phyloP scores from a whole-genome alignment of 2,329 filamentous ascomycete species.

The Sarocladium brachiariae region DNA sequence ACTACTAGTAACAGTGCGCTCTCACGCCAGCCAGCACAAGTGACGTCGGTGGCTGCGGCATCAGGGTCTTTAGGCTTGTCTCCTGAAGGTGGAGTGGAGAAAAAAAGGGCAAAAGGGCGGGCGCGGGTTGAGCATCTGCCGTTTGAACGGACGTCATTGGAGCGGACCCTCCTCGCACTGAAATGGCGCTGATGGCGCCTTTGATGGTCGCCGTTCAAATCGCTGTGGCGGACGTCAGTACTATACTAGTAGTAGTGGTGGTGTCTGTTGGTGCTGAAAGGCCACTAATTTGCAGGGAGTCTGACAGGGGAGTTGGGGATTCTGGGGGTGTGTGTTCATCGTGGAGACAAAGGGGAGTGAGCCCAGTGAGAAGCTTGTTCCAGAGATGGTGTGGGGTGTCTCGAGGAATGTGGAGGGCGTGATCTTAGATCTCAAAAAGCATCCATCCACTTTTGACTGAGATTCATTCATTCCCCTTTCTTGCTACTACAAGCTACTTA shows the following conservation, averaged over 20 bases:
- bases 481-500: too few relatives aligned
- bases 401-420: not conserved
- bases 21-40: not conserved
- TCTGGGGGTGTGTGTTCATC: too few relatives aligned
- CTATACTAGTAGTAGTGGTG: too few relatives aligned
- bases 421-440: too few relatives aligned
- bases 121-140: not conserved
- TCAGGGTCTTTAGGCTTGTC: slow-evolving; percentile 14
- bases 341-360: not conserved
- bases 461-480: too few relatives aligned
- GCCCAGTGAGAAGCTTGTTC: slow-evolving; percentile 5
- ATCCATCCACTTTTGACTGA: too few relatives aligned
- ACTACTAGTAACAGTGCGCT: not conserved
- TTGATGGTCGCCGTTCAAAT: not conserved
- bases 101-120: not conserved
- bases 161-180: slow-evolving; percentile 6
- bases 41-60: slow-evolving; percentile 23
- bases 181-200: not conserved
- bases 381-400: not conserved
- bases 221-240: not conserved
- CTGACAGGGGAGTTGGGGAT: too few relatives aligned
- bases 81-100: not conserved
- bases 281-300: too few relatives aligned
- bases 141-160: slow-evolving; percentile 7
- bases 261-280: too few relatives aligned